These are phyloP conservation scores for Penicillium sp. DNA, from an alignment of 2,329 filamentous ascomycete species.

Conservation along the genomic window DNA sequence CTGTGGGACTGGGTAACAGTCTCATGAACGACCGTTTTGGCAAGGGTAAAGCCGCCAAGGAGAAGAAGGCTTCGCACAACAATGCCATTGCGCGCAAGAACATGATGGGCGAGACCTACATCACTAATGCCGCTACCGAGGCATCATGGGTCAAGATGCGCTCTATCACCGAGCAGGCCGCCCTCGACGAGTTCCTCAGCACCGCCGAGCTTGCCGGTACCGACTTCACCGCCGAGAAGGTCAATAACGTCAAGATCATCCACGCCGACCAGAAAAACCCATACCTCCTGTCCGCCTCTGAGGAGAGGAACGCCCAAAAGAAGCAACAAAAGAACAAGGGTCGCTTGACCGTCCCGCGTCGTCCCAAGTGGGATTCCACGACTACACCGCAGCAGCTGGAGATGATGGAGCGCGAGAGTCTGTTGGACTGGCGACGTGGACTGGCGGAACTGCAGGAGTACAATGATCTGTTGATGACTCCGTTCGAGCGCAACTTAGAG, in stretches of 20 bases:
- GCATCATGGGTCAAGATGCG: conserved; percentile 99
- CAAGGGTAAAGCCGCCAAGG: conserved; percentile 81
- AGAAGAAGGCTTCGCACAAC: conserved; percentile 67
- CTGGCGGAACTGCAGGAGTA: conserved; percentile 91
- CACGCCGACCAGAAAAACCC: conserved; percentile 96
- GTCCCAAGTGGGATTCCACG: conserved; percentile 81
- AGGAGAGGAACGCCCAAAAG: conserved; percentile 73
- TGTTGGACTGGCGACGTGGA: conserved; percentile 85
- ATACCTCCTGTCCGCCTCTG: conserved; percentile 79
- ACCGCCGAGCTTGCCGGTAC: conserved; percentile 97
- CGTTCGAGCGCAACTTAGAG: conserved; percentile 94
- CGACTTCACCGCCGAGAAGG: conserved; percentile 97
- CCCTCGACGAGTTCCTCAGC: conserved; percentile 91
- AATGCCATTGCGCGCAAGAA: conserved; percentile 69
- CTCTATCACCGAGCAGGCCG: conserved; percentile 94
- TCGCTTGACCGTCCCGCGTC: conserved; percentile 81
- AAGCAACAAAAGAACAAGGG: conserved; percentile 81
- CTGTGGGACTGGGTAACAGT: conserved; percentile 90
- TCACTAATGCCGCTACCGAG: conserved; percentile 87
- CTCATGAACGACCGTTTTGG: conserved; percentile 99
- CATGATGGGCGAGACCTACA: conserved; percentile 80
- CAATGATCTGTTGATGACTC: conserved; percentile 93
- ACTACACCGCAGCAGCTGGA: conserved; percentile 86
- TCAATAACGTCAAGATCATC: conserved; percentile 99
- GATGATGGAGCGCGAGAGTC: conserved; percentile 70